phyloP scores from a whole-genome alignment of 306 rosid genomes.

The Calophaca sinica region DNA sequence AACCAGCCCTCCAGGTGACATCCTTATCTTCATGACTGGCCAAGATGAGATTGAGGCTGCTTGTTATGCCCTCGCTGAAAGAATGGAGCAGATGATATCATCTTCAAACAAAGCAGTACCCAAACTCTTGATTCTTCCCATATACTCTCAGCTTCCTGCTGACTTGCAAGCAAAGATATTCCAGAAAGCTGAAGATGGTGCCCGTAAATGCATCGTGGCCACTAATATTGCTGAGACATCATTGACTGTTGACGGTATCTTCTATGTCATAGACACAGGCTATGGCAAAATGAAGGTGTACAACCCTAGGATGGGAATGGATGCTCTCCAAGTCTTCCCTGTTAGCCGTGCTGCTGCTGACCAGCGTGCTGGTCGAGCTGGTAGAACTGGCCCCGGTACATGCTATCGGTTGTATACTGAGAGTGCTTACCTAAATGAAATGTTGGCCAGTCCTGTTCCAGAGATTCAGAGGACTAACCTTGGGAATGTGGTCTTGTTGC shows the following conservation, averaged over 20 bases:
- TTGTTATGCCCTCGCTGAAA: slow-evolving; percentile 90
- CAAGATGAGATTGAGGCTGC: slow-evolving; percentile 99
- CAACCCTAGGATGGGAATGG: slow-evolving; percentile 99
- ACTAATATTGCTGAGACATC: slow-evolving; percentile 99
- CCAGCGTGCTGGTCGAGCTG: slow-evolving; percentile 99
- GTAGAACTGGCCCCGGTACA: slow-evolving; percentile 99
- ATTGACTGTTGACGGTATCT: slow-evolving; percentile 94
- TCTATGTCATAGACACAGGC: slow-evolving; percentile 93
- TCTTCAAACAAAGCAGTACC: slow-evolving; percentile 79
- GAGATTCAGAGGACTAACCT: slow-evolving; percentile 98
- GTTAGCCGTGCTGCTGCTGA: slow-evolving; percentile 98
- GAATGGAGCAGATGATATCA: slow-evolving; percentile 85
- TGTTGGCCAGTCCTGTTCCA: slow-evolving; percentile 94
- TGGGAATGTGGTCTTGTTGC: slow-evolving; percentile 90
- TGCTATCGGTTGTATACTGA: slow-evolving; percentile 92
- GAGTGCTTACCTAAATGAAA: slow-evolving; percentile 86
- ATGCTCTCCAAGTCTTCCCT: slow-evolving; percentile 98
- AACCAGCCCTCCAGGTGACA: slow-evolving; percentile 94
- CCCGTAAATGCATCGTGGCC: slow-evolving; percentile 95
- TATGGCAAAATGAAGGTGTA: slow-evolving; percentile 98
- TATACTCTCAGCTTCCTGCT: slow-evolving; percentile 98
- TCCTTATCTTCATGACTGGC: slow-evolving; percentile 98
- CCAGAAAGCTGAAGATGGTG: slow-evolving; percentile 96
- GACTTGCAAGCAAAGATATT: slow-evolving; percentile 98
- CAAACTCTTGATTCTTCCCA: slow-evolving; percentile 91